Evolutionary conservation across 495 filamentous ascomycete genomes (phyloP).

Genomic region (Neurospora sp.): DNA sequence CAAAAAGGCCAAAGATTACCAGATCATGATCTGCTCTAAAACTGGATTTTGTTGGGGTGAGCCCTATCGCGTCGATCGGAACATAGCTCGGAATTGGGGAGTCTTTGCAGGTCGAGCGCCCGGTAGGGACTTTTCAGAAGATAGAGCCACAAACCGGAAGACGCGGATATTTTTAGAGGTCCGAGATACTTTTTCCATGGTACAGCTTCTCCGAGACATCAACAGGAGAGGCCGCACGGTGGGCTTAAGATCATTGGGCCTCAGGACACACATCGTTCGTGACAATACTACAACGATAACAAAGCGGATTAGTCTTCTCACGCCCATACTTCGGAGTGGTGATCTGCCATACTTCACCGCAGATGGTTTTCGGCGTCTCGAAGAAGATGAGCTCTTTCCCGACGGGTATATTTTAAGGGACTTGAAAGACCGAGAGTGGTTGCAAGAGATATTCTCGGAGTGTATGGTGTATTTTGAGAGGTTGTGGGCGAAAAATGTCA

Average conservation of each 20-base stretch:
- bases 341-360: neutral
- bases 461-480: neutral
- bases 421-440: neutral
- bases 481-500: neutral
- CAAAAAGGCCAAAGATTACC: neutral
- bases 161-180: neutral
- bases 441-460: neutral
- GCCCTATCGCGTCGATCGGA: neutral
- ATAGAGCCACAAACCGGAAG: neutral
- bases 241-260: neutral
- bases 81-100: neutral
- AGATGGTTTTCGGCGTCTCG: neutral
- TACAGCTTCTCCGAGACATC: neutral
- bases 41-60: no score
- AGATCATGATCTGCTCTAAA: neutral
- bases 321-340: neutral
- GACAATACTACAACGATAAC: neutral
- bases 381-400: neutral
- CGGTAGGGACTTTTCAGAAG: neutral
- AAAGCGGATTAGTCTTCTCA: neutral
- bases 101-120: neutral
- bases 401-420: accelerated
- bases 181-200: neutral
- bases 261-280: neutral
- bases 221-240: neutral